Base-by-base conservation (phyloP, 23 red algal species). In the Gracilaria caudata region DNA sequence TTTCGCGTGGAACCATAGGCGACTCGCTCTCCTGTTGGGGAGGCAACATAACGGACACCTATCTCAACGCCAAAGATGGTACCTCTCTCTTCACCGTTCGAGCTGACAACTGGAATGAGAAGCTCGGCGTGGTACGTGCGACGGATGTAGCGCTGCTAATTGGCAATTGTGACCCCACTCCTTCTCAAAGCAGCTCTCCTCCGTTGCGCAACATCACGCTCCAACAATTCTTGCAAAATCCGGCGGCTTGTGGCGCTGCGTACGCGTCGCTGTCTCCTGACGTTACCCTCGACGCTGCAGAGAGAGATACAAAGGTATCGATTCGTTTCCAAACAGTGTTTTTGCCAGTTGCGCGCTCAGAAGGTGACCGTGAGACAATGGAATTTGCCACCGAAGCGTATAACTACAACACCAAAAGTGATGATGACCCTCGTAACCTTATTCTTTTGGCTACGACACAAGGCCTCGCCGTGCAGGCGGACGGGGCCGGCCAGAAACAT, bases 241-340 rank as follows among this genome's bases (percentile, higher is more conserved):
- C 38, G 11, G 28, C 36, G 19, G 6, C 32, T 40, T 47, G 28
- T 12, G 73, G 73, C 16, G 73, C 39, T 34, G 45, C 28, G 20
- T 78, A 78, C 20, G 41, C 73, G 6, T 34, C 33, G 11, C 4
- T 78, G 10, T 34, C 32, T n/a, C 29, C 36, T 17, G 73, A 51
- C 12, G 45, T 78, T 8, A 32, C 10, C 29, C 45, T 78, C 19
- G 32, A 47, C 29, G 41, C 33, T 78, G 12, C 45, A 13, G 38
- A 56, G 45, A 43, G 11, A 14, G 73, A 78, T n/a, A 78, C 32
- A n/a, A 78, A 78, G 38, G 73, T 78, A 34, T 47, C 39, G 7
- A 51, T 78, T 51, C 36, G 73, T 13, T 78, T 78, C 41, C 73
- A 78, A 35, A 78, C 73, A 47, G 73, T 78, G 45, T 78, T 78